phyloP scores from a whole-genome alignment of 495 filamentous ascomycete species.

The Sordaria brevicollis region DNA sequence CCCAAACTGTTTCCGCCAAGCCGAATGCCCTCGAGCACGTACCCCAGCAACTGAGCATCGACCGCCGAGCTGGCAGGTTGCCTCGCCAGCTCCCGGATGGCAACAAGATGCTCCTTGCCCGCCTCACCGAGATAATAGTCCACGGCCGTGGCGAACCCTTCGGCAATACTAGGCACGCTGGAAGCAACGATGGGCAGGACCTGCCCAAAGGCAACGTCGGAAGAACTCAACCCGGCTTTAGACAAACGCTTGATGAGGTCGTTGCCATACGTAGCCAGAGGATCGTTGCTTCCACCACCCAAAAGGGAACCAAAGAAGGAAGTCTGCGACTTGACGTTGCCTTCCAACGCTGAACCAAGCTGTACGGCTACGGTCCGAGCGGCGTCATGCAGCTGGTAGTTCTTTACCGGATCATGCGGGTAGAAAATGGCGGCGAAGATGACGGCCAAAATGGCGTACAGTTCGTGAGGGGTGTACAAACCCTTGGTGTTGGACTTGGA shows the following conservation, averaged over 20 bases:
- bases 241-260: slow-evolving; percentile 59
- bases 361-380: slow-evolving; percentile 51
- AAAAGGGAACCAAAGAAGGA: slow-evolving; percentile 45
- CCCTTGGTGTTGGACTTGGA: slow-evolving; percentile 56
- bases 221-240: slow-evolving; percentile 50
- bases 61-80: slow-evolving; percentile 18
- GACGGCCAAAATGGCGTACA: slow-evolving; percentile 64
- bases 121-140: slow-evolving; percentile 62
- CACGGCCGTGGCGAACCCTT: slow-evolving; percentile 63
- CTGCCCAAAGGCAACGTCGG: slow-evolving; percentile 66
- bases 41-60: slow-evolving; percentile 36
- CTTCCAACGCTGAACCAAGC: slow-evolving; percentile 27
- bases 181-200: slow-evolving; percentile 40
- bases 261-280: slow-evolving; percentile 56
- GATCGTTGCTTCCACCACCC: slow-evolving; percentile 33
- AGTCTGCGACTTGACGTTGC: slow-evolving; percentile 51
- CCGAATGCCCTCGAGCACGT: slow-evolving; percentile 43
- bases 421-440: slow-evolving; percentile 48
- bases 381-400: slow-evolving; percentile 49
- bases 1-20: slow-evolving; percentile 34
- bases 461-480: slow-evolving; percentile 67
- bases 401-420: slow-evolving; percentile 38
- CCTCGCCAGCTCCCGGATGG: slow-evolving; percentile 45
- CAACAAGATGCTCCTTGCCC: slow-evolving; percentile 44
- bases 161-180: slow-evolving; percentile 57